These are phyloP conservation scores for Populus tremula DNA, from an alignment of 345 rosid genomes.

Conservation along the genomic window DNA sequence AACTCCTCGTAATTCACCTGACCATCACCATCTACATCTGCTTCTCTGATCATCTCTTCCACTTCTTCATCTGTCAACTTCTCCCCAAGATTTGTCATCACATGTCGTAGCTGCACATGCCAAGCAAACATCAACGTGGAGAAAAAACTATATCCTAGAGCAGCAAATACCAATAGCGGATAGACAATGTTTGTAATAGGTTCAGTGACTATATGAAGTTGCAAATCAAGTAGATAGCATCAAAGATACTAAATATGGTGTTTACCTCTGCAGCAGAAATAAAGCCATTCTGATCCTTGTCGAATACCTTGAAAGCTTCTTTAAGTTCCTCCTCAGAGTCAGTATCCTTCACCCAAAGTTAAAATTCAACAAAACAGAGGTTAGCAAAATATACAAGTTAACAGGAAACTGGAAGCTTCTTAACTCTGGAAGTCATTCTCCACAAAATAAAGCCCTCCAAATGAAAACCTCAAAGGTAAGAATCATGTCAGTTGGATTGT, in stretches of 20 bases:
- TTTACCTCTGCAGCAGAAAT: constrained; percentile 46
- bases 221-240: background rate
- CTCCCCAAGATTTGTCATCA: constrained; percentile 52
- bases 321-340: constrained; percentile 48
- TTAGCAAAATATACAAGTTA: background rate
- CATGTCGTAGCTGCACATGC: constrained; percentile 42
- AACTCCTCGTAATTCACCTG: constrained; percentile 49
- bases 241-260: background rate
- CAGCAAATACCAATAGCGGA: background rate
- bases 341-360: constrained; percentile 32
- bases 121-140: background rate
- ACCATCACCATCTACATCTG: constrained; percentile 50
- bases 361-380: background rate
- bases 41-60: constrained; percentile 50
- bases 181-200: background rate
- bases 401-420: background rate
- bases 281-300: constrained; percentile 54
- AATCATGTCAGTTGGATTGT: background rate
- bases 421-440: background rate
- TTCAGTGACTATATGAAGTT: background rate
- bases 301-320: constrained; percentile 46
- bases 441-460: background rate
- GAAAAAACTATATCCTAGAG: background rate
- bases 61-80: constrained; percentile 49
- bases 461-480: background rate